Evolutionary conservation across 2,329 filamentous ascomycete species (phyloP).

Genomic region (Fusarium nodosum): DNA sequence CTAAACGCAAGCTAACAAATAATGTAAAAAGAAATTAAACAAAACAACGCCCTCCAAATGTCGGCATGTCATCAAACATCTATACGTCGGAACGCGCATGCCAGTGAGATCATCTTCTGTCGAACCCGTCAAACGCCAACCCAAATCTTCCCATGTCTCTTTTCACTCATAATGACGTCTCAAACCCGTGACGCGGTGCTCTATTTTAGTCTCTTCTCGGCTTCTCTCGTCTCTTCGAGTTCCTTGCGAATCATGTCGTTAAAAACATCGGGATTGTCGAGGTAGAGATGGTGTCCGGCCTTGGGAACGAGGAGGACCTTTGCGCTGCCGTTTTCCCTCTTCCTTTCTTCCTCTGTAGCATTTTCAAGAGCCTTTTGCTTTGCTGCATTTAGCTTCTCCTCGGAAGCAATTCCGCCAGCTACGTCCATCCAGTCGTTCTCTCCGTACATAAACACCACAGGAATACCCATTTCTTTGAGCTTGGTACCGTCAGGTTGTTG

Average conservation of each 20-base stretch:
- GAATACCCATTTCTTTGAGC: conserved; percentile 74
- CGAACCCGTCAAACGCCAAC: conserved; percentile 41
- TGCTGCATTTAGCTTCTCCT: conserved; percentile 81
- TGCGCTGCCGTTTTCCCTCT: conserved; percentile 80
- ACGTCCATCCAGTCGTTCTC: conserved; percentile 99
- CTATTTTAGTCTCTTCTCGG: conserved; percentile 50
- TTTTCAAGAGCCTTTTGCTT: conserved; percentile 70
- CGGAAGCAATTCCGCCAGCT: conserved; percentile 82
- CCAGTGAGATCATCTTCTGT: conserved; percentile 14
- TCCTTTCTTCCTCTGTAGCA: conserved; percentile 76
- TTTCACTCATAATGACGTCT: conserved; percentile 9
- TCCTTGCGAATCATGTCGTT: conserved; percentile 67
- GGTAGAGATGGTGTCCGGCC: conserved; percentile 71
- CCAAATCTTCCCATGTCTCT: conserved; percentile 15
- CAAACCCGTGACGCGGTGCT: neutral
- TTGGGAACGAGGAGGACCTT: conserved; percentile 83
- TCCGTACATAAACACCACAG: conserved; percentile 94
- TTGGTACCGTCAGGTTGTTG: conserved; percentile 47
- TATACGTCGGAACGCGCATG: conserved; percentile 26
- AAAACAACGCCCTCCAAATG: conserved; percentile 41
- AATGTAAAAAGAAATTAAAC: neutral
- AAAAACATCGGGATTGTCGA: conserved; percentile 71
- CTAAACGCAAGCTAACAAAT: conserved; percentile 16
- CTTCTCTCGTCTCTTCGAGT: conserved; percentile 63
- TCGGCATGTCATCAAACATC: conserved; percentile 28